Conservation (phyloP, 2,329 filamentous ascomycete genomes). For the Apiospora rasikravindrae region DNA sequence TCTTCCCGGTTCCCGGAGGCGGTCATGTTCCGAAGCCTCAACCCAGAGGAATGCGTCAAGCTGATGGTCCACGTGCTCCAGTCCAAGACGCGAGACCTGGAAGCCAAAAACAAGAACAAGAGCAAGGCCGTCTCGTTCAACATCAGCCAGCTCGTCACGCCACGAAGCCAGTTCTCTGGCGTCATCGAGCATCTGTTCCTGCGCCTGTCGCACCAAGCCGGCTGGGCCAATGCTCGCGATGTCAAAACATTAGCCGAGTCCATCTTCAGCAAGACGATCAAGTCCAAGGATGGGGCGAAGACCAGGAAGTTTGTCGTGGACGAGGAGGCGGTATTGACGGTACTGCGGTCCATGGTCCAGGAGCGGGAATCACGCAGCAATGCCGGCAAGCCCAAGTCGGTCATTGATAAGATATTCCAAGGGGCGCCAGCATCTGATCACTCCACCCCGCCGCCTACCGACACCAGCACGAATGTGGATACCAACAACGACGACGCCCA, state of each 20-base stretch:
- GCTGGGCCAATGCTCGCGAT: conserved; percentile 70
- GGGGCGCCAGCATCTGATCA: not conserved
- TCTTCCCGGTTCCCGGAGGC: conserved; percentile 69
- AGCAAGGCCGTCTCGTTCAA: conserved; percentile 27
- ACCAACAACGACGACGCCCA: not conserved
- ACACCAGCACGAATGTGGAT: not conserved
- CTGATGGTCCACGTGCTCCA: conserved; percentile 45
- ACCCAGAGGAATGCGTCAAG: conserved; percentile 47
- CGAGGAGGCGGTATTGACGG: conserved; percentile 17
- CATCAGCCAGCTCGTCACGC: not conserved
- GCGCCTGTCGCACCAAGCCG: conserved; percentile 46
- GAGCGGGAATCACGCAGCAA: conserved; percentile 19
- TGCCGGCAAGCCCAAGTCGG: not conserved
- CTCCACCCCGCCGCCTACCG: not conserved
- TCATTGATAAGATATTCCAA: not conserved
- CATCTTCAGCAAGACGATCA: conserved; percentile 51
- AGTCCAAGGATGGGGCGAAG: conserved; percentile 25
- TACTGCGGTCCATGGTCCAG: conserved; percentile 22
- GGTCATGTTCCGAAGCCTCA: conserved; percentile 59
- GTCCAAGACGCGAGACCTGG: conserved; percentile 30
- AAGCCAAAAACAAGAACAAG: conserved; percentile 21
- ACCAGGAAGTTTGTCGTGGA: conserved; percentile 21
- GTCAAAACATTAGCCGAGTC: conserved; percentile 58
- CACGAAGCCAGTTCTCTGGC: conserved; percentile 30
- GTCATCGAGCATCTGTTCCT: conserved; percentile 43